phyloP scores from a whole-genome alignment of 768 basidiomycete genomes.

The Suillus subluteus region DNA sequence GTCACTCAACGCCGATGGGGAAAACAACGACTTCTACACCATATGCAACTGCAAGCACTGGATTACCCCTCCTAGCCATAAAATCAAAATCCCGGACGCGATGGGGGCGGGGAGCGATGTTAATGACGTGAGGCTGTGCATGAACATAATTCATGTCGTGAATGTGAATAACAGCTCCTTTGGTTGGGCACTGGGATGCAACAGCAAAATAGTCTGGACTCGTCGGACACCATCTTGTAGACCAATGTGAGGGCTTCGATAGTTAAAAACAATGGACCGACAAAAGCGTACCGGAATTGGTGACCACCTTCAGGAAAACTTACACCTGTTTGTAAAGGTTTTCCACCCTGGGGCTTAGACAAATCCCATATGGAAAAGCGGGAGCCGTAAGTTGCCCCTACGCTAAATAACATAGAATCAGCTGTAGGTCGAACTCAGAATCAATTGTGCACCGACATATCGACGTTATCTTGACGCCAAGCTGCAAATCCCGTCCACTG shows the following conservation, averaged over 20 bases:
- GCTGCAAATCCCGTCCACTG: slow-evolving; percentile 62
- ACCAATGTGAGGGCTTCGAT: slow-evolving; percentile 9
- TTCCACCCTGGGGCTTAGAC: slow-evolving; percentile 70
- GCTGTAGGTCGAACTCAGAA: background rate
- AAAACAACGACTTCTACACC: slow-evolving; percentile 63
- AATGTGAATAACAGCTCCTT: slow-evolving; percentile 71
- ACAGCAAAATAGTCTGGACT: slow-evolving; percentile 80
- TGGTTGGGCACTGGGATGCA: slow-evolving; percentile 57
- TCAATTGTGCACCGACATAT: slow-evolving; percentile 60
- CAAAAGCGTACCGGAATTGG: slow-evolving; percentile 59
- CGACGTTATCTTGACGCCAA: slow-evolving; percentile 70
- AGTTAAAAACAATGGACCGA: slow-evolving; percentile 8
- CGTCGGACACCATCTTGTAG: slow-evolving; percentile 73
- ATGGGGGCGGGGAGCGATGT: slow-evolving; percentile 63
- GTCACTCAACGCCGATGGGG: slow-evolving; percentile 63
- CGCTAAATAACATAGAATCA: slow-evolving; percentile 41
- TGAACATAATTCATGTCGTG: slow-evolving; percentile 69
- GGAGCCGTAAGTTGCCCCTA: slow-evolving; percentile 77
- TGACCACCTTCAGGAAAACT: slow-evolving; percentile 71
- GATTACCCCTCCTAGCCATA: slow-evolving; percentile 59
- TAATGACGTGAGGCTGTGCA: slow-evolving; percentile 63
- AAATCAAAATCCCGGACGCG: slow-evolving; percentile 79
- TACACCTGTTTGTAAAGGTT: slow-evolving; percentile 62
- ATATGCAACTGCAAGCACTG: slow-evolving; percentile 69
- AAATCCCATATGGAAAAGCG: slow-evolving; percentile 80